Evolutionary conservation across 306 rosid genomes (phyloP), one percentile per base, ranked within the genome.

Genomic region (Chamaecrista fasciculata): DNA sequence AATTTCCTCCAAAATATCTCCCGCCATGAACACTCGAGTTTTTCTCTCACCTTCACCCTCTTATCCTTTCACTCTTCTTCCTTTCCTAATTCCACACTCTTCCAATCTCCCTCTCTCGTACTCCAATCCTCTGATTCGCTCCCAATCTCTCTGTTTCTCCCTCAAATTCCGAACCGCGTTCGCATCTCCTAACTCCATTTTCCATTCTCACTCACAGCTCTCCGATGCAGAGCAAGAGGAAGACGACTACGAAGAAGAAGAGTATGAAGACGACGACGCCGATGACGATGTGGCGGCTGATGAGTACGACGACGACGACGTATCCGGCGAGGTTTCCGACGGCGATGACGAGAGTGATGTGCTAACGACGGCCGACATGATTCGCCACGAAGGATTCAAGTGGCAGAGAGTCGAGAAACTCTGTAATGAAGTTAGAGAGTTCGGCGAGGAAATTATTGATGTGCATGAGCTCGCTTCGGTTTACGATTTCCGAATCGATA

Each of bases 391-490:
- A 21, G 91, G 81, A 24, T 71, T 80, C 76, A 88, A 85, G 88
- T 94, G 96, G 98, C 90, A 94, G 80, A 85, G 96, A 85, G 96
- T 90, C 4, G 95, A 88, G 78, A 90, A 84, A 84, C 84, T 94
- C 23, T 59, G 80, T 71, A 65, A 72, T 28, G 97, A 94, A 69
- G 96, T 88, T 15, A 80, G 78, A 62, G 83, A 80, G 82, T 94
- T 90, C 18, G 97, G 98, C 23, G 90, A 80, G 16, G 96, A 79
- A 25, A 85, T 90, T 29, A 79, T 90, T 33, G 96, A 90, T 55
- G 89, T 72, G 49, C 86, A 86, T 56, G 97, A 91, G 39, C 96
- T 94, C 53, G 87, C 92, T 51, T 83, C 92, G 4, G 44, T 94
- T 46, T 91, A 94, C 63, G 82, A 85, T 79, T 94, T 94, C 56